Conservation (phyloP, 75 land plant genomes). For the Sequoia sempervirens region DNA sequence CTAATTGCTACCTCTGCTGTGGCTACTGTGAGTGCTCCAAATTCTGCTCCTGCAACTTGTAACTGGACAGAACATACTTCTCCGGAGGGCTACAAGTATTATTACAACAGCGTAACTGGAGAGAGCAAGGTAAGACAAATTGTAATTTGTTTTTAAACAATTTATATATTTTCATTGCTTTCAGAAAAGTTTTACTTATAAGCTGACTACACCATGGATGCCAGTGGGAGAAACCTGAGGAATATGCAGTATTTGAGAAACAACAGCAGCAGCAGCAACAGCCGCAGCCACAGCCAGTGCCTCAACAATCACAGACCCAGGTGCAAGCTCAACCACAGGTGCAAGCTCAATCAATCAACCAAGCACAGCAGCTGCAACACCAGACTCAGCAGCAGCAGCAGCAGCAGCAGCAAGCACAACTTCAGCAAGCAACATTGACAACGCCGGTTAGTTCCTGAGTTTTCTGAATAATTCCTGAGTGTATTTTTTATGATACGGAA, state of each 20-base stretch:
- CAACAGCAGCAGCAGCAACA: slow-evolving; percentile 55
- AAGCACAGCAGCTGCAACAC: slow-evolving; percentile 27
- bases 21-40: slow-evolving; percentile 22
- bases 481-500: background rate
- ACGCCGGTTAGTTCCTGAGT: slow-evolving; percentile 25
- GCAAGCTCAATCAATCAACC: slow-evolving; percentile 25
- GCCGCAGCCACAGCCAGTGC: slow-evolving; percentile 25
- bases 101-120: slow-evolving; percentile 75
- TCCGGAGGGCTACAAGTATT: slow-evolving; percentile 95
- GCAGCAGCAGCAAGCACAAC: slow-evolving; percentile 25
- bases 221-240: slow-evolving; percentile 99
- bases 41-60: slow-evolving; percentile 49
- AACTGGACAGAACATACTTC: slow-evolving; percentile 96
- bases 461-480: background rate
- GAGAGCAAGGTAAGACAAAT: slow-evolving; percentile 78
- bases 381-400: slow-evolving; percentile 17
- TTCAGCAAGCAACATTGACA: slow-evolving; percentile 20
- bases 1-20: slow-evolving; percentile 11
- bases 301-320: slow-evolving; percentile 27
- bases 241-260: slow-evolving; percentile 50
- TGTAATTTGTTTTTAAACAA: background rate
- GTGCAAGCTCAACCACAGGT: slow-evolving; percentile 37
- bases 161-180: background rate
- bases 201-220: background rate
- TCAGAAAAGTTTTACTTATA: background rate